Conservation (phyloP, 1,139 yeast species). For the Suhomyces bokatorum region DNA sequence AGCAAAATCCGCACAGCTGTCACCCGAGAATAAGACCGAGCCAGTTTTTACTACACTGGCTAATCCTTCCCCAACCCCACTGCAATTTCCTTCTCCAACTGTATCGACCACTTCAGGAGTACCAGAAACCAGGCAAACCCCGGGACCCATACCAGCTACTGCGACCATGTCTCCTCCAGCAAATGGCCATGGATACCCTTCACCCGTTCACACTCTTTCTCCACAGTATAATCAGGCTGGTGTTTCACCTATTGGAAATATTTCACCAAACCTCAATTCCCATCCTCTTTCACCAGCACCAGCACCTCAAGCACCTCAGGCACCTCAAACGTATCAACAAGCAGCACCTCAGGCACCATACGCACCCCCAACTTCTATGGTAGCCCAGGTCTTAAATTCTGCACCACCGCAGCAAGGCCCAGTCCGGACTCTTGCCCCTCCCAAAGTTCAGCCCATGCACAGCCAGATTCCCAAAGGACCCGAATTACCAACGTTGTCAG, state of each 20-base stretch:
- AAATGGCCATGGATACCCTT: conserved; percentile 2
- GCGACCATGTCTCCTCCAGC: conserved; percentile 5
- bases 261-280: background rate
- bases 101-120: conserved; percentile 3
- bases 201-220: background rate
- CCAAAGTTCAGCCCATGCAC: conserved; percentile 1
- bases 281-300: background rate
- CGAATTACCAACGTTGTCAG: conserved; percentile 2
- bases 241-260: background rate
- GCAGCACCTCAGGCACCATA: background rate
- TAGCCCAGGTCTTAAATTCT: no score
- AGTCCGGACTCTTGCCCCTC: conserved; percentile 5
- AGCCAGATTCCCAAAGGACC: conserved; percentile 1
- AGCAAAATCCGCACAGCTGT: conserved; percentile 5
- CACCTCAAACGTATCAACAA: background rate
- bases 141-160: conserved; percentile 8
- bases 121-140: background rate
- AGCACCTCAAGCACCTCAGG: background rate
- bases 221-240: no score
- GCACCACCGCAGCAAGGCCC: background rate
- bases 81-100: conserved; percentile 9
- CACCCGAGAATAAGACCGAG: conserved; percentile 2
- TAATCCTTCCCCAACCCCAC: conserved; percentile 1
- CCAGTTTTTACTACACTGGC: background rate
- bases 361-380: background rate